Base-by-base conservation (phyloP, 805 yeast genomes). In the Wickerhamiella australiensis region DNA sequence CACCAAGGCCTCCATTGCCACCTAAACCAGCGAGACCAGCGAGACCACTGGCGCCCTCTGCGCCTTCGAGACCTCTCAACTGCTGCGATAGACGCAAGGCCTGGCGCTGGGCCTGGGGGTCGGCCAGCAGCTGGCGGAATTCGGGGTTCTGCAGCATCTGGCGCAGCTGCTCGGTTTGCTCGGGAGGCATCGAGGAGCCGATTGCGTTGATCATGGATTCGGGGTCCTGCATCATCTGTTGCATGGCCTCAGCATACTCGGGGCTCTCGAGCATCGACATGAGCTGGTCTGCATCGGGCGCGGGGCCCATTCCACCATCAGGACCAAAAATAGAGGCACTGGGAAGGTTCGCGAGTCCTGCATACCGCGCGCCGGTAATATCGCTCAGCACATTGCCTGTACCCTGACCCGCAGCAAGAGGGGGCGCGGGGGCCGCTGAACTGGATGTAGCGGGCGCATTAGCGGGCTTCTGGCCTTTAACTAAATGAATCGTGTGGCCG, bases 291-390 rank as follows among this genome's bases (percentile, higher is more conserved):
- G 85, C 82, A 57, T 78, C 79, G 11, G 94, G 88, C 58, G 80
- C 68, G 42, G 75, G 77, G 40, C 80, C 80, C 85, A 82, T 77
- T 15, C 96, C 97, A 37, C 94, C 95, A 64, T 88, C 96, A 23
- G 95, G 88, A 1, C 96, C 96, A 68, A 90, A 87, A 82, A 85
- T 76, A 42, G 80, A 77, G 1, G 86, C 85, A 2, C 84, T 74
- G 4, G 98, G 97, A 65, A 92, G 71, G 59, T 86, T 88, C 6
- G 87, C 76, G 58, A 78, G 80, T 1, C 98, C 98, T 2, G 97
- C 96, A 61, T 87, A 92, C 49, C 96, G 77, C 1, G 97, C 97
- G 46, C 95, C 90, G 0, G 97, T 90, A 55, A 90, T 71, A 55
- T 83, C 96, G 9, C 95, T 88, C 59, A 92, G 72, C 33, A 95